phyloP scores from a whole-genome alignment of 768 basidiomycete species.

The Russula griseocarnosa region DNA sequence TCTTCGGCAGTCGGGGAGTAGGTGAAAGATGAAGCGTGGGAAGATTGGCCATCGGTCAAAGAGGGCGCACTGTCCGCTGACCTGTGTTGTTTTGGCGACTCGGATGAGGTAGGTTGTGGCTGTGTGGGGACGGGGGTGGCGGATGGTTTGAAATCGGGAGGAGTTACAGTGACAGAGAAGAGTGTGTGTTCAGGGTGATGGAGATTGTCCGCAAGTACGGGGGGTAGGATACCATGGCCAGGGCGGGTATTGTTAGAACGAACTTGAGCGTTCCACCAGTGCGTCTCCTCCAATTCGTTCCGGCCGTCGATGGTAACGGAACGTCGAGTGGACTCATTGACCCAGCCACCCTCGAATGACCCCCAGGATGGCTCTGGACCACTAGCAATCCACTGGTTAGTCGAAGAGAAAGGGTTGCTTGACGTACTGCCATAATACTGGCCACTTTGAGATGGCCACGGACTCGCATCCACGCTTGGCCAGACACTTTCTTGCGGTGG shows the following conservation, averaged over 20 bases:
- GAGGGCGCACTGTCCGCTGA: conserved; percentile 12
- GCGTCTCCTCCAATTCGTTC: conserved; percentile 53
- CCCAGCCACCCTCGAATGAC: conserved; percentile 19
- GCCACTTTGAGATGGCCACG: conserved; percentile 17
- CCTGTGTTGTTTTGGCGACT: conserved; percentile 14
- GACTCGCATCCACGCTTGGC: conserved; percentile 2
- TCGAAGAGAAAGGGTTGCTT: conserved; percentile 12
- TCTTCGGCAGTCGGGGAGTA: conserved; percentile 56
- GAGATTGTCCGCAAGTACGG: conserved; percentile 59
- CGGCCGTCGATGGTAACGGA: conserved; percentile 57
- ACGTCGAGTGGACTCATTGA: conserved; percentile 29
- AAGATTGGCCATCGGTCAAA: conserved; percentile 24
- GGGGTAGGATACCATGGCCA: conserved; percentile 66
- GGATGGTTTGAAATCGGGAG: conserved; percentile 35
- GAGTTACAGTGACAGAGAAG: conserved; percentile 51
- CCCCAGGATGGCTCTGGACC: conserved; percentile 17
- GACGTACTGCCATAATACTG: conserved; percentile 16
- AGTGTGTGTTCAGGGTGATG: conserved; percentile 72
- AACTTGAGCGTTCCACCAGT: conserved; percentile 63
- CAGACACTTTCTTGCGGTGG: conserved; percentile 15
- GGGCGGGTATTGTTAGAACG: conserved; percentile 51
- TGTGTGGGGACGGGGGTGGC: conserved; percentile 31
- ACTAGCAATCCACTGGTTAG: conserved; percentile 23
- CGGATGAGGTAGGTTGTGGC: conserved; percentile 23
- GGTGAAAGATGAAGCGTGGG: conserved; percentile 28